Conservation (phyloP, 495 filamentous ascomycete species). For the Penicillium roqueforti region DNA sequence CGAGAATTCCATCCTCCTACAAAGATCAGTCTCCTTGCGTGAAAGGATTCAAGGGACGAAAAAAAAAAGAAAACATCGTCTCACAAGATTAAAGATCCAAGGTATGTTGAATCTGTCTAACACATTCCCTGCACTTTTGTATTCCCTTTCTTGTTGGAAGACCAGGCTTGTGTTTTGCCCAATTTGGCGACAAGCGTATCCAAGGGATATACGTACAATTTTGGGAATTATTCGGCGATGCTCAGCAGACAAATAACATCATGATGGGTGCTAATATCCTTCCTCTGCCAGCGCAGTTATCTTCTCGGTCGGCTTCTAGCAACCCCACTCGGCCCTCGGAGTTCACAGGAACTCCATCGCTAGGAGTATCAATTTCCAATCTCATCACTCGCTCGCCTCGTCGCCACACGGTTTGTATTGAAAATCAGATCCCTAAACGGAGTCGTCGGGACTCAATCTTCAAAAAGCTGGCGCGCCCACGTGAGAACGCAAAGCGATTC, state of each 20-base stretch:
- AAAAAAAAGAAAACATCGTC: neutral
- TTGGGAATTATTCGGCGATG: constrained; percentile 16
- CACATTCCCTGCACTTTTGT: constrained; percentile 2
- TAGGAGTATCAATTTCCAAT: constrained; percentile 20
- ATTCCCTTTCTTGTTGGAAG: constrained; percentile 6
- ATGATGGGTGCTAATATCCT: constrained; percentile 36
- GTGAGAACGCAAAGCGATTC: constrained; percentile 49
- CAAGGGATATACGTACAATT: constrained; percentile 10
- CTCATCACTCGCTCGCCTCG: constrained; percentile 27
- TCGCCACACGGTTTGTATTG: constrained; percentile 19
- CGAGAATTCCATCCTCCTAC: constrained; percentile 20
- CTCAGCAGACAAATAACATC: constrained; percentile 9
- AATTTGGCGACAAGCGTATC: neutral
- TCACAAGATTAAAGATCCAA: constrained; percentile 3
- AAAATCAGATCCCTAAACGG: constrained; percentile 26
- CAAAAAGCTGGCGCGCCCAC: constrained; percentile 45
- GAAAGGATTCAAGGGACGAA: constrained; percentile 21
- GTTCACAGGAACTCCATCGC: constrained; percentile 16
- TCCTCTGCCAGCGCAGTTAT: constrained; percentile 24
- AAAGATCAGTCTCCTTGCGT: constrained; percentile 26
- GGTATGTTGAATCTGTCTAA: constrained; percentile 5
- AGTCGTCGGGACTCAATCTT: constrained; percentile 33
- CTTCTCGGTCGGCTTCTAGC: constrained; percentile 24
- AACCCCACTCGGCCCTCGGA: constrained; percentile 21
- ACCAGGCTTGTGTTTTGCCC: constrained; percentile 1